These are phyloP conservation scores for Cladosporium sp. DNA, from an alignment of 2,329 filamentous ascomycete genomes.

Conservation along the genomic window DNA sequence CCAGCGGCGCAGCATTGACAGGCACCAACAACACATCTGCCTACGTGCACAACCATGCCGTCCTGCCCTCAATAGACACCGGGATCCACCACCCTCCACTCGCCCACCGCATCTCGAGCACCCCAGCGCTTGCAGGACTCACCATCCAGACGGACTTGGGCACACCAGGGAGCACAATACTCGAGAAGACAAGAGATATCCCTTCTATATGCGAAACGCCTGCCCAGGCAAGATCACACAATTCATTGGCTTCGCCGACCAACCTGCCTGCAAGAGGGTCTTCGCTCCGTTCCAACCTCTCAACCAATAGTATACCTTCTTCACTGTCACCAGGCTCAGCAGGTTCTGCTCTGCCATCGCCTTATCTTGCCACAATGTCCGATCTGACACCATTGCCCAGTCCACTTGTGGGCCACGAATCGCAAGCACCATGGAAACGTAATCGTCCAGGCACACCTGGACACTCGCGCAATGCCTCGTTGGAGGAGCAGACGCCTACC, in stretches of 20 bases:
- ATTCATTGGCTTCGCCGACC: conserved; percentile 36
- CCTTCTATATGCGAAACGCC: conserved; percentile 32
- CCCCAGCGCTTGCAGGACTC: conserved; percentile 19
- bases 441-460: conserved; percentile 29
- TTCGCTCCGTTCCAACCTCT: conserved; percentile 38
- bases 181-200: conserved; percentile 8
- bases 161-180: not conserved
- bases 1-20: not conserved
- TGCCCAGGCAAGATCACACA: conserved; percentile 31
- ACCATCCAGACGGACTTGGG: conserved; percentile 20
- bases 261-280: conserved; percentile 20
- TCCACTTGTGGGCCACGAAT: conserved; percentile 40
- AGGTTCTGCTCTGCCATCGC: conserved; percentile 42
- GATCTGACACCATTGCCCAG: conserved; percentile 52
- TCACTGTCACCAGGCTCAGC: conserved; percentile 44
- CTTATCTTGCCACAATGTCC: conserved; percentile 44
- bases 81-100: conserved; percentile 11
- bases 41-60: not conserved
- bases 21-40: conserved; percentile 2
- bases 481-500: conserved; percentile 30
- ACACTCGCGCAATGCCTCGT: conserved; percentile 26
- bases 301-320: conserved; percentile 40
- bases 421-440: conserved; percentile 40
- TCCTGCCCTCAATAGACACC: conserved; percentile 8
- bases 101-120: conserved; percentile 11